Evolutionary conservation across 2,329 filamentous ascomycete genomes (phyloP), one percentile per base, ranked within the genome.

Genomic region (Epichloe amarillans): DNA sequence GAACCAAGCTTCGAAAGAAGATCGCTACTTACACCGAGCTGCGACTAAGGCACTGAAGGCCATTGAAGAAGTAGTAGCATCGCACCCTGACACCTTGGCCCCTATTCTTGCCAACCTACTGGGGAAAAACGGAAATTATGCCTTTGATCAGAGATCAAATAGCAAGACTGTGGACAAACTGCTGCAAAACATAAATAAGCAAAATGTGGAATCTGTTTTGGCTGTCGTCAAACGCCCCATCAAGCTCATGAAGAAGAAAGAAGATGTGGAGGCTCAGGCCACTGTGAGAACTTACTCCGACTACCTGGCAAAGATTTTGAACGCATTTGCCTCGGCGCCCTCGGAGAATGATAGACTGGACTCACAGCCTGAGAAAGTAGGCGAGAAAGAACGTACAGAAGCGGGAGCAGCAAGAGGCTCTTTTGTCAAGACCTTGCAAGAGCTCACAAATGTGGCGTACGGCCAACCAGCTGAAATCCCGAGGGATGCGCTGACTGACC

Each of bases 71-170:
- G 77, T 80, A 15, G 82, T 83, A 2, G 77, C 84, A 53, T 69
- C 74, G 4, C 71, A 84, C 5, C 79, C 83, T 0, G 69, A 71
- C 5, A 72, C 82, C 21, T 74, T 87, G 1, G 65, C 76, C 4
- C 69, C 75, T 1, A 71, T 91, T 6, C 68, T 93, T 12, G 72
- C 75, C 40, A 78, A 79, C 23, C 69, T 96, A n/a, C 75, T 93
- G 42, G 78, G 80, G 38, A 78, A 80, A 47, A 72, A 83, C 53
- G 86, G 87, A 2, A 76, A 77, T 2, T 81, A 88, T 57, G 87
- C 85, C 61, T 93, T 97, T 61, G 93, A 97, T 62, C 83, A 86
- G 55, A 74, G 85, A 52, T 95, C 90, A 1, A 93, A 86, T 63
- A 85, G 84, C 2, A 95, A 91, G 67, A 91, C 88, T 0, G 71